Evolutionary conservation across 192 early-diverging fungal genomes (phyloP), one percentile per base, ranked within the genome.

Genomic region (Coemansia aciculifera): DNA sequence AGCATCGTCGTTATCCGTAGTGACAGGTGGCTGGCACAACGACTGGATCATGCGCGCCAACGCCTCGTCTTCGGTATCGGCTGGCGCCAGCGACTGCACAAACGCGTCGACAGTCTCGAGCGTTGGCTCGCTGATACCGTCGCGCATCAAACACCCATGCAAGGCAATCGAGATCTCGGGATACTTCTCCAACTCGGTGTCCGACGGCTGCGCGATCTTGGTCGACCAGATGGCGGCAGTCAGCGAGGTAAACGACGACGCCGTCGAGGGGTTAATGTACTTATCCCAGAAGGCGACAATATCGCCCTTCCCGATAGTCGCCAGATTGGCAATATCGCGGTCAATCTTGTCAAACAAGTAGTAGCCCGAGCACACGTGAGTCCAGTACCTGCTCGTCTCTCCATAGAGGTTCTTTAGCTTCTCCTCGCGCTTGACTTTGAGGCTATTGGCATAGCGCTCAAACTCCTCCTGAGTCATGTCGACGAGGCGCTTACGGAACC

Each of bases 331-430:
- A 1, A 81, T 37, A 34, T 81, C 75, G 13, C 40, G 57, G 13
- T 56, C 67, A 21, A 74, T 73, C 36, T 89, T 86, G 64, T 94
- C 88, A 86, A 97, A 97, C 78, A 94, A 88, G 79, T 90, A 95
- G 78, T 87, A 90, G 3, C 86, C 84, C 8, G 83, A 85, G 42
- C 67, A 71, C 54, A 97, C 89, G 49, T 90, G 87, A 2, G 56
- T 63, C 92, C 91, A 95, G 51, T 90, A 85, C 38, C 81, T 72
- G 10, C 71, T 62, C 5, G 88, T 80, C 73, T 94, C 93, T 52
- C 95, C 86, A 10, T 39, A 68, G 69, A 97, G 63, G 61, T 92
- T 92, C 73, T 94, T 94, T 51, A 86, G 79, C 73, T 91, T 91
- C 64, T 93, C 93, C 61, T 87, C 63, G 73, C 86, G 84, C 44